phyloP scores from a whole-genome alignment of 139 green algal genomes.

The Haematococcus lacustris region DNA sequence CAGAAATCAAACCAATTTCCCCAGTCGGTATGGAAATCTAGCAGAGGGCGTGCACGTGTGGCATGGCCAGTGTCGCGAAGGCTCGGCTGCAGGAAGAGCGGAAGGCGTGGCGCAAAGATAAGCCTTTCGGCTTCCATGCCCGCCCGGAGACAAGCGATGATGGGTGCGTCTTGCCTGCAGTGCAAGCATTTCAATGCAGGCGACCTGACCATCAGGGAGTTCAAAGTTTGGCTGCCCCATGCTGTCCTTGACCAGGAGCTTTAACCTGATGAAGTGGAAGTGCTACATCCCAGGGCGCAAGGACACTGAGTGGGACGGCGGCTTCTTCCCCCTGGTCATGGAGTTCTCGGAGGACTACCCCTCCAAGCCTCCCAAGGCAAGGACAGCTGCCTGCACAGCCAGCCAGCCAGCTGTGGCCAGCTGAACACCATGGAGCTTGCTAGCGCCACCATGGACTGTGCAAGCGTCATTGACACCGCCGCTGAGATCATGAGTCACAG shows the following conservation, averaged over 20 bases:
- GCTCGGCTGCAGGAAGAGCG: slow-evolving; percentile 61
- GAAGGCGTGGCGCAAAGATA: slow-evolving; percentile 92
- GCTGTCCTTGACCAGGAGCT: neutral
- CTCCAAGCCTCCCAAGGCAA: slow-evolving; percentile 86
- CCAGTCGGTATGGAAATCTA: too few relatives aligned
- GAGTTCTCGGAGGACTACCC: slow-evolving; percentile 93
- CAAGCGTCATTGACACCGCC: too few relatives aligned
- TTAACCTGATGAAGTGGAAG: slow-evolving; percentile 82
- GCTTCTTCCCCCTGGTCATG: slow-evolving; percentile 82
- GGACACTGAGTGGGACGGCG: slow-evolving; percentile 83
- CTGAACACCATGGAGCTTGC: too few relatives aligned
- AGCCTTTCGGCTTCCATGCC: slow-evolving; percentile 91
- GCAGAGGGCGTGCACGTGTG: too few relatives aligned
- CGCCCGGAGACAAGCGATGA: slow-evolving; percentile 69
- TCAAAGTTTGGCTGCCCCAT: neutral
- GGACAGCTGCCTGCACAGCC: neutral
- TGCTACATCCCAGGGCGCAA: slow-evolving; percentile 91
- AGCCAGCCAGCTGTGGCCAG: neutral
- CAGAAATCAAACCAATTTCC: too few relatives aligned
- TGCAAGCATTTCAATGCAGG: neutral
- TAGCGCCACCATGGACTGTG: too few relatives aligned
- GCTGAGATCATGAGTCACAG: too few relatives aligned
- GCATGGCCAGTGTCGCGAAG: neutral
- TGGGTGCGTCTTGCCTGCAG: slow-evolving; percentile 38
- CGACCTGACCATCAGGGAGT: neutral